Evolutionary conservation across 345 rosid genomes (phyloP), one percentile per base, ranked within the genome.

Genomic region (Camelina neglecta): DNA sequence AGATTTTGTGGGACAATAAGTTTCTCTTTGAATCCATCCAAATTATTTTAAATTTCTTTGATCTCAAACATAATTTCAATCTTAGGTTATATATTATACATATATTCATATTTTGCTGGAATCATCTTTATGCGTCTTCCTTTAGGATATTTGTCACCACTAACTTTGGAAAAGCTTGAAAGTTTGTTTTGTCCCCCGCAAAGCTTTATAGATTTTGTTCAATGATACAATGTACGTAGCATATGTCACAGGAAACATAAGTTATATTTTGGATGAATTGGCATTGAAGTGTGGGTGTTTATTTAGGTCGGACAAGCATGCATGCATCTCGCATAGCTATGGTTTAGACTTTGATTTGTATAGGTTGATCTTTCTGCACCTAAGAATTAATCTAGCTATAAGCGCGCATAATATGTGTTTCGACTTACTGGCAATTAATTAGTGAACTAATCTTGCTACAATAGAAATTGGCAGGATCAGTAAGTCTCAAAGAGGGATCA

Each of bases 81-180:
- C 24, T 7, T 65, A 65, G 29, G 78, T 57, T 35, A 21, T 18
- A n/a, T 65, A 65, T 4, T 4, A 29, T 42, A 64, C 2, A 29
- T 29, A 42, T 44, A 21, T 29, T 31, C 44, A 21, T 44, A 15
- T 24, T 42, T 67, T 67, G 51, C 54, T 59, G 24, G 36, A 69
- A 26, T 63, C 15, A 60, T 56, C 64, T 70, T 70, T 70, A 63
- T 12, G 71, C 39, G 47, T 63, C 36, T 54, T 56, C 60, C 69
- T 63, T 70, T 69, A 76, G 75, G 71, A 63, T 63, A 53, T 53
- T 71, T 70, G 75, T 63, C 80, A 76, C 65, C 71, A 63, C 59
- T 63, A 55, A 39, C 75, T 76, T 76, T 55, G 70, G 64, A 44
- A 76, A 61, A 76, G 75, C 65, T 38, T 31, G 49, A 76, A 69